Percentiles rank a stretch among this genome's conserved stretches.
Conservation (phyloP, 2,329 filamentous ascomycete species). For the Xylaria sp. region DNA sequence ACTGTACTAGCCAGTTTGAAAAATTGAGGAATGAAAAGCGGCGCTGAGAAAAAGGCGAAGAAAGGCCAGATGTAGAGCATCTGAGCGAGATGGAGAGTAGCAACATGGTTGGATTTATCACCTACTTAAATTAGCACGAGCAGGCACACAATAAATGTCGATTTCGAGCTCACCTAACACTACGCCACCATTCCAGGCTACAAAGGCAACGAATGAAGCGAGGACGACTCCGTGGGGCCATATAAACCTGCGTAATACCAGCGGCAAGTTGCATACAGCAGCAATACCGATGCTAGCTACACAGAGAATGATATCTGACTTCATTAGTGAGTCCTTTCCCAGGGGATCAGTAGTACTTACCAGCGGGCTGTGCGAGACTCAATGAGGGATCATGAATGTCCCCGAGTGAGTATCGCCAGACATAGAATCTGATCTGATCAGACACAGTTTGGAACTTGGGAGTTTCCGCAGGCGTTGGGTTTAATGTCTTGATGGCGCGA, state of each 20-base stretch:
- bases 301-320: constrained; percentile 64
- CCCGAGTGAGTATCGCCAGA: constrained; percentile 59
- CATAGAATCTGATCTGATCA: constrained; percentile 53
- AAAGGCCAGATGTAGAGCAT: constrained; percentile 97
- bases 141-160: neutral
- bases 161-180: constrained; percentile 73
- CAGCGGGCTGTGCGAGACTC: constrained; percentile 58
- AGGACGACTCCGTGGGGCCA: constrained; percentile 73
- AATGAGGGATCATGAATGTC: constrained; percentile 66
- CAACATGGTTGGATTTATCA: constrained; percentile 93
- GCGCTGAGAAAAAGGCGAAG: constrained; percentile 87
- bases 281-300: constrained; percentile 72
- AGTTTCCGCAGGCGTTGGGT: constrained; percentile 46
- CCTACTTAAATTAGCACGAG: constrained; percentile 61
- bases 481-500: constrained; percentile 60
- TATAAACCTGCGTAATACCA: constrained; percentile 56
- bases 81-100: constrained; percentile 87
- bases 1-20: constrained; percentile 51
- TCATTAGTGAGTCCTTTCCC: constrained; percentile 17
- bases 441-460: constrained; percentile 48
- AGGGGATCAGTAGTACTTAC: constrained; percentile 50
- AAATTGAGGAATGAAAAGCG: constrained; percentile 69
- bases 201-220: constrained; percentile 75
- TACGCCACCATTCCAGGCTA: constrained; percentile 88
- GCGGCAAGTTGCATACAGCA: constrained; percentile 59